Conservation (phyloP, 2,329 filamentous ascomycete species). For the Aspergillus piperis region DNA sequence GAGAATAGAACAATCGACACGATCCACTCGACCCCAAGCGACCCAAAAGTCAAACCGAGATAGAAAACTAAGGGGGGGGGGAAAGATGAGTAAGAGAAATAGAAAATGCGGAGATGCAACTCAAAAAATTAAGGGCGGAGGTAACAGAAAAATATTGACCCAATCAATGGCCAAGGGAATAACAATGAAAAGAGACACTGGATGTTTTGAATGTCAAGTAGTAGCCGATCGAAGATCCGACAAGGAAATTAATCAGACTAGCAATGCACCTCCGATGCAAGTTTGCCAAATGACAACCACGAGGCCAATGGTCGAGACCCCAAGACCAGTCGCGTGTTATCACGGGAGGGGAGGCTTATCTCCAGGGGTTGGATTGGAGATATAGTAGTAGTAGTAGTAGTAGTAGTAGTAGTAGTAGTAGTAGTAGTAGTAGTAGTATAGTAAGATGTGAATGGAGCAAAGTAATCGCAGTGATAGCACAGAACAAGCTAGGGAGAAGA, state of each 20-base stretch:
- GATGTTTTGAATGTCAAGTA: background rate
- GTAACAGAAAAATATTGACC: background rate
- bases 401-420: background rate
- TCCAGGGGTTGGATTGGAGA: background rate
- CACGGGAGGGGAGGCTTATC: background rate
- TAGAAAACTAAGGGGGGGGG: background rate
- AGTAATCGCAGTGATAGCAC: background rate
- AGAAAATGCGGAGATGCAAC: conserved; percentile 2
- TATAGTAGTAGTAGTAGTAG: background rate
- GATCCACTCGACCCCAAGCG: background rate
- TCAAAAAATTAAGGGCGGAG: background rate
- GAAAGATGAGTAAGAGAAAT: background rate
- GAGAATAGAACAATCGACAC: background rate
- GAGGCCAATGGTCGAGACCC: background rate
- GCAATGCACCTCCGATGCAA: background rate
- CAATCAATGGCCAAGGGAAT: background rate
- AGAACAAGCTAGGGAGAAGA: background rate
- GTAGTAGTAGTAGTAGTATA: background rate
- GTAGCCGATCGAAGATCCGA: conserved; percentile 9
- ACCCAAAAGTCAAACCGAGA: background rate
- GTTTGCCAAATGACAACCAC: conserved; percentile 6
- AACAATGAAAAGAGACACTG: background rate
- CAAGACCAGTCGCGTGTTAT: background rate
- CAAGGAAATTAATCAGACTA: background rate
- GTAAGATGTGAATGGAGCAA: background rate